Evolutionary conservation across 306 rosid species (phyloP), one percentile per base, ranked within the genome.

Genomic region (Carpinus viminea): DNA sequence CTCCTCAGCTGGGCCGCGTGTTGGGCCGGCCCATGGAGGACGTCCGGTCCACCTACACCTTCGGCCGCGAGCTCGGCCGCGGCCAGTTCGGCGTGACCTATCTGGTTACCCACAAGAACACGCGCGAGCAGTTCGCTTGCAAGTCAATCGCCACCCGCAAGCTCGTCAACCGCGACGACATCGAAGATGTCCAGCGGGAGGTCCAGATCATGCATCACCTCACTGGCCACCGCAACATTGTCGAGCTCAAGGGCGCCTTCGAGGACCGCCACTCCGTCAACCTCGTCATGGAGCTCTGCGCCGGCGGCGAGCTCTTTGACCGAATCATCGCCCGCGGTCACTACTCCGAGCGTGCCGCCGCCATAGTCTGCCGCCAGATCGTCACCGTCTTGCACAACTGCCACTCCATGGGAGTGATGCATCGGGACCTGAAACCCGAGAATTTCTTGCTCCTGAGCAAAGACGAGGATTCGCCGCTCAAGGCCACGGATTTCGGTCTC

Each of bases 191-290:
- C 46, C 91, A 96, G 28, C 97, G 98, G 7, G 98, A 92, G 83
- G 98, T 92, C 4, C 98, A 95, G 83, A 95, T 95, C 88, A 95
- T 95, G 98, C 93, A 95, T 84, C 98, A 95, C 79, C 94, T 95
- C 68, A 95, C 98, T 21, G 98, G 98, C 36, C 98, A 92, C 65
- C 97, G 91, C 28, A 83, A 95, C 87, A 85, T 92, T 57, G 98
- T 95, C 4, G 98, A 95, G 88, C 98, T 95, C 54, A 86, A 80
- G 46, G 98, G 91, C 20, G 97, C 96, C 5, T 92, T 86, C 84
- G 98, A 95, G 92, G 98, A 95, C 57, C 97, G 93, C 28, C 96
- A 95, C 88, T 91, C 93, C n/a, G 96, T 95, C 64, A 91, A 95
- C 76, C 89, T 95, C 74, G 52, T 95, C 72, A 95, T 95, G 98